These are phyloP conservation scores for Amesomyces nigricolor DNA, from an alignment of 2,329 filamentous ascomycete genomes.

Conservation along the genomic window DNA sequence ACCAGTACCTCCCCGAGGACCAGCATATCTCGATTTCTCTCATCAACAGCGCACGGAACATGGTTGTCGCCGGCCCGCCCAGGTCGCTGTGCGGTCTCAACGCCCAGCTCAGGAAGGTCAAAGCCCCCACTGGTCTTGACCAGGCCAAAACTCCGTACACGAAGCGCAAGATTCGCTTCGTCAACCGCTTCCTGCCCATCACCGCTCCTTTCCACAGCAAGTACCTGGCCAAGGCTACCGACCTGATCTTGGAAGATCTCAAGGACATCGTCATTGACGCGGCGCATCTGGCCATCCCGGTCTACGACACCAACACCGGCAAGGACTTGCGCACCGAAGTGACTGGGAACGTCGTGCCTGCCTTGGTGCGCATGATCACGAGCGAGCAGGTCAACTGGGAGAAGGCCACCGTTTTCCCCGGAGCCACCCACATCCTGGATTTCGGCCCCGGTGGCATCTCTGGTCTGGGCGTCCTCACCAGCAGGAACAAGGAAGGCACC, in stretches of 20 bases:
- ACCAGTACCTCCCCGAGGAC: conserved; percentile 88
- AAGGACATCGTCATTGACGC: conserved; percentile 73
- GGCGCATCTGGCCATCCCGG: conserved; percentile 70
- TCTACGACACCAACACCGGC: conserved; percentile 86
- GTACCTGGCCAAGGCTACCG: conserved; percentile 77
- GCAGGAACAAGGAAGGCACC: conserved; percentile 98
- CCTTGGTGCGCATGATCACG: conserved; percentile 87
- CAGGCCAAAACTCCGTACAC: conserved; percentile 93
- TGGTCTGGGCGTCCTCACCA: conserved; percentile 89
- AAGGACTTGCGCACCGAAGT: conserved; percentile 70
- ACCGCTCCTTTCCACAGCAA: conserved; percentile 98
- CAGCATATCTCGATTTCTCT: conserved; percentile 93
- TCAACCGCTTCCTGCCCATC: conserved; percentile 94
- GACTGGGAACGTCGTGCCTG: conserved; percentile 74
- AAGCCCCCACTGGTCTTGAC: conserved; percentile 93
- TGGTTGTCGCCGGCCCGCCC: conserved; percentile 93
- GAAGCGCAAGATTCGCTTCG: conserved; percentile 92
- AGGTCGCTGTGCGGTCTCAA: conserved; percentile 96
- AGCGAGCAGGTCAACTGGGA: conserved; percentile 95
- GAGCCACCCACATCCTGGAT: conserved; percentile 90
- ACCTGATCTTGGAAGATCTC: conserved; percentile 80
- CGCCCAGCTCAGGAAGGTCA: conserved; percentile 89
- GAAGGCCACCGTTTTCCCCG: conserved; percentile 82
- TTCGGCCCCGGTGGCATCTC: conserved; percentile 97
- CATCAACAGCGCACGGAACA: conserved; percentile 93